Conservation (phyloP, 2,329 filamentous ascomycete genomes). For the Bretziella fagacearum region DNA sequence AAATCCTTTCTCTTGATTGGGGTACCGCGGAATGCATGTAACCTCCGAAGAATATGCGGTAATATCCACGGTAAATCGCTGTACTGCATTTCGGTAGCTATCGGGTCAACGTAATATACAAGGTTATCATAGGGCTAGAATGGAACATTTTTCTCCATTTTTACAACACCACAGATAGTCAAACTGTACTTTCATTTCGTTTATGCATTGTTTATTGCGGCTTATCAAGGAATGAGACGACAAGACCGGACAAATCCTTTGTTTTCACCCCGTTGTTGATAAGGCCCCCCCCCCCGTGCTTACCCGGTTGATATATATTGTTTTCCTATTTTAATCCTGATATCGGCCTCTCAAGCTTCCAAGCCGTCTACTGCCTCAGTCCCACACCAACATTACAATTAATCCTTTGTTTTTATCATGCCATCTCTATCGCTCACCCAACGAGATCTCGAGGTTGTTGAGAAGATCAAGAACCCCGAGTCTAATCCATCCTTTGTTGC, state of each 20-base stretch:
- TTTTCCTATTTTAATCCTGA: background rate
- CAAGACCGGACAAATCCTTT: background rate
- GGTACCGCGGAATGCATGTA: background rate
- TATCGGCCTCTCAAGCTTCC: background rate
- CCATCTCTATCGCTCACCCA: constrained; percentile 23
- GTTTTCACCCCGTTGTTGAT: background rate
- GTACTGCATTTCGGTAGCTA: background rate
- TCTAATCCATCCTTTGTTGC: constrained; percentile 37
- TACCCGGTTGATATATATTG: no score
- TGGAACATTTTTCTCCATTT: no score
- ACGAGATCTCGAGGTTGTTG: constrained; percentile 44
- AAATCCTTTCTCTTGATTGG: no score
- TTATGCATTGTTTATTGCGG: no score
- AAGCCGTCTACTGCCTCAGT: background rate
- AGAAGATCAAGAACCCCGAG: constrained; percentile 52
- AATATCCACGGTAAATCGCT: background rate
- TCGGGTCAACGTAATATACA: background rate
- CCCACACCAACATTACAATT: background rate
- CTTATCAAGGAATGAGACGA: background rate
- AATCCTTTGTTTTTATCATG: background rate
- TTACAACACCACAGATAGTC: no score
- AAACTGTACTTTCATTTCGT: no score
- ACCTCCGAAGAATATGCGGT: background rate
- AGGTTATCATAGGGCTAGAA: no score
- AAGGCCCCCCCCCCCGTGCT: no score